Conservation (phyloP, 2,329 filamentous ascomycete species). For the Remersonia thermophila region DNA sequence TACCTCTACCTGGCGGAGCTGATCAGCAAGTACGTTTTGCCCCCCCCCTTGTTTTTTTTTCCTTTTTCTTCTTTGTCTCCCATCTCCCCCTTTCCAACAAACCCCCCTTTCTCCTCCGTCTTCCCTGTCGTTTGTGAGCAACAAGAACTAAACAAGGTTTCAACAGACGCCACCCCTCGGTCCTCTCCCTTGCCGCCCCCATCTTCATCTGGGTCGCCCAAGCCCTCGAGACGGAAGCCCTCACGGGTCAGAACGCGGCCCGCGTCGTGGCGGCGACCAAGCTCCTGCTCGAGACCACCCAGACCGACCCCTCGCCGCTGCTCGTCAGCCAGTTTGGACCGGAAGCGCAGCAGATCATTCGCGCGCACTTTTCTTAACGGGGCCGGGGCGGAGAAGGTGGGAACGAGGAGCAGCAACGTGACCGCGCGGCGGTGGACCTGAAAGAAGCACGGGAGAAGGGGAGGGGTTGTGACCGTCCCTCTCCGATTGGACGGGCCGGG, state of each 20-base stretch:
- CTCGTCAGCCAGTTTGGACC: constrained; percentile 58
- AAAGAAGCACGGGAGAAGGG: no score
- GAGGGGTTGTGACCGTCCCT: no score
- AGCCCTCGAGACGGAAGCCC: constrained; percentile 79
- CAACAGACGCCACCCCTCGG: constrained; percentile 68
- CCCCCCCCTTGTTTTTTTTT: background rate
- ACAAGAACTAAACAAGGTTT: constrained; percentile 3
- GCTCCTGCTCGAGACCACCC: constrained; percentile 58
- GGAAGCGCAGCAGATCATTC: constrained; percentile 70
- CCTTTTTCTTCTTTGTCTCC: no score
- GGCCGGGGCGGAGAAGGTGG: no score
- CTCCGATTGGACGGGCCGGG: no score
- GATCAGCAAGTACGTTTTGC: constrained; percentile 73
- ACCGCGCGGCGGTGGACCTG: no score
- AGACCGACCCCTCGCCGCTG: constrained; percentile 63
- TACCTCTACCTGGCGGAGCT: constrained; percentile 85
- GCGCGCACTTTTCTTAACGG: constrained; percentile 53
- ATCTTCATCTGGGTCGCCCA: constrained; percentile 77
- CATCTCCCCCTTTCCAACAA: no score
- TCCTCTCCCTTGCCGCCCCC: constrained; percentile 64
- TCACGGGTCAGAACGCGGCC: constrained; percentile 71
- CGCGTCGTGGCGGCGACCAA: constrained; percentile 70
- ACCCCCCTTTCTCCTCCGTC: no score
- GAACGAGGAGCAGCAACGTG: no score
- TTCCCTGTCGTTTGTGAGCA: background rate